Base-by-base conservation (phyloP, 108 stramenopile genomes). In the Schizochytrium sp. region DNA sequence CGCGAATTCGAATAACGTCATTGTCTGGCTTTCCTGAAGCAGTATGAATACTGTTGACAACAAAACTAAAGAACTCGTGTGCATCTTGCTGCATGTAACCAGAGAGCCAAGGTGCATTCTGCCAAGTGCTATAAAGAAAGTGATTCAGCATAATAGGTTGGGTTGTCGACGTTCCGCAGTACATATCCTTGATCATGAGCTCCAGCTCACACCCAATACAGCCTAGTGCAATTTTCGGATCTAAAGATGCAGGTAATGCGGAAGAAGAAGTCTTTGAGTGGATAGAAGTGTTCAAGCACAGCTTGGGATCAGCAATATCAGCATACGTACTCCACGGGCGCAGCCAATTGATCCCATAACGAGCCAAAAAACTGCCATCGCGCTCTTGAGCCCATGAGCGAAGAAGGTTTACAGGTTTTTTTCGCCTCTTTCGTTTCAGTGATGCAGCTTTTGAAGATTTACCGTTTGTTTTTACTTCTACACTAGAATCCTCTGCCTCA, bases 71-170 rank as follows among this genome's bases (percentile, higher is more conserved):
- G 28, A 88, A 69, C 61, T 88, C 88, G 45, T 45, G 42, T 8
- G 88, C 88, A 64, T 88, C 88, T 47, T 88, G 88, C 88, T 88
- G 88, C 45, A 42, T 44, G 47, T 64, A 64, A 64, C 88, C 88
- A 49, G 88, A 61, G 46, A 88, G 61, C 61, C 40, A 45, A 8
- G 88, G 58, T 2, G 61, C 88, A 49, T 64, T 28, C 50, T 83
- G 76, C 76, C 76, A 83, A 8, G 76, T 83, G 10, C 50, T 55
- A 53, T 83, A 83, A n/a, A 83, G 55, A 83, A 83, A 42, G 28
- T 83, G 76, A 28, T 83, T 83, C 10, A 83, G 76, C 50, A 55
- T 12, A 38, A 83, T 55, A 40, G 76, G 76, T 53, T 83, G 76
- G 12, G 50, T 49, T 40, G 47, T 28, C 17, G 38, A n/a, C 0